These are phyloP conservation scores for Whalleya microplaca DNA, from an alignment of 2,329 filamentous ascomycete genomes.

Conservation along the genomic window DNA sequence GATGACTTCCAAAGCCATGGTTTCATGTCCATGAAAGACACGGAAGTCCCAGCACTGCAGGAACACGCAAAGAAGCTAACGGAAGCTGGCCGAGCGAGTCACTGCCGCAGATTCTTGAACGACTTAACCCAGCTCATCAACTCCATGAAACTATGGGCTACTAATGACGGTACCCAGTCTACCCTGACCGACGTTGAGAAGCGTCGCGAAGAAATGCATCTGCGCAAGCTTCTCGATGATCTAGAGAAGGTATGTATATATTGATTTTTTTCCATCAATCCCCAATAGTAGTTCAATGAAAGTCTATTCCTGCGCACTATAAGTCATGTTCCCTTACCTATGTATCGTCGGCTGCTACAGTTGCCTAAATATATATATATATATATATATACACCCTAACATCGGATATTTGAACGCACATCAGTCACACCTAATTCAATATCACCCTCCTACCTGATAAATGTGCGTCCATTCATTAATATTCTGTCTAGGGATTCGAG, in stretches of 20 bases:
- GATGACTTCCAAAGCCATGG: constrained; percentile 54
- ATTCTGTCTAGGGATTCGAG: constrained; percentile 39
- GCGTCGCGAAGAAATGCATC: constrained; percentile 19
- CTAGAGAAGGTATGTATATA: constrained; percentile 28
- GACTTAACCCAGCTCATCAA: constrained; percentile 54
- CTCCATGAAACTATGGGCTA: constrained; percentile 46
- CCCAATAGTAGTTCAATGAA: not conserved
- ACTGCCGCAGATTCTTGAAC: constrained; percentile 54
- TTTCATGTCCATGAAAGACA: constrained; percentile 56
- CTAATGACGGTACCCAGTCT: constrained; percentile 10
- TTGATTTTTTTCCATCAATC: not conserved
- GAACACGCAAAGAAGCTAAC: constrained; percentile 63
- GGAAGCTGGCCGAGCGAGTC: constrained; percentile 42
- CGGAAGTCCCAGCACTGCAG: constrained; percentile 62
- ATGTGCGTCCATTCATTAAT: constrained; percentile 2
- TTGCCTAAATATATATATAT: too few species aligned
- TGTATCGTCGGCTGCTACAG: too few species aligned
- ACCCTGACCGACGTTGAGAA: constrained; percentile 22
- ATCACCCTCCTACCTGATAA: not conserved
- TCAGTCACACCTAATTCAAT: too few species aligned
- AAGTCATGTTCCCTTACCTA: too few species aligned
- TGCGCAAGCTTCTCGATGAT: constrained; percentile 24
- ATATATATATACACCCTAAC: not conserved
- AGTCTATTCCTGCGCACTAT: too few species aligned
- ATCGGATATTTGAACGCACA: too few species aligned